phyloP scores from a whole-genome alignment of 257 asterid genomes.

The Solanum gandarillasii region DNA sequence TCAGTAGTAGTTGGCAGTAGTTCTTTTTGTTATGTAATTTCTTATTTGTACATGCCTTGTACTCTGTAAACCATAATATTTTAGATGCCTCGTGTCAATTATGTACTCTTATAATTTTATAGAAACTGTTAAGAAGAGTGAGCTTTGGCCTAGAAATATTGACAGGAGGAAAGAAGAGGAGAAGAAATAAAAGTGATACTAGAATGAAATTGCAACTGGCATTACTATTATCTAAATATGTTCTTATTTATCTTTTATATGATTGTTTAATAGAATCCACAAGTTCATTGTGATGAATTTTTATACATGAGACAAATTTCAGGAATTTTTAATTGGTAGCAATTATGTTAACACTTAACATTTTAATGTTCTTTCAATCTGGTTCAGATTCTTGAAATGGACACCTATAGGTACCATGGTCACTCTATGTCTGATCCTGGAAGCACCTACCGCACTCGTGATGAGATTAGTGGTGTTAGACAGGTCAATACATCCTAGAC shows the following conservation, averaged over 20 bases:
- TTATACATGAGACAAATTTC: background rate
- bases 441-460: conserved; percentile 97
- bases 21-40: background rate
- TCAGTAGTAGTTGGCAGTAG: background rate
- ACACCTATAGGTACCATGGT: conserved; percentile 95
- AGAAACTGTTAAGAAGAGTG: background rate
- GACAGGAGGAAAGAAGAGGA: background rate
- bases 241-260: background rate
- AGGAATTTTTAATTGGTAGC: background rate
- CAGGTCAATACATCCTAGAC: conserved; percentile 39
- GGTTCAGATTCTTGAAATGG: conserved; percentile 97
- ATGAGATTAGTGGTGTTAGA: conserved; percentile 82
- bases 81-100: background rate
- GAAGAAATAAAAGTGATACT: background rate
- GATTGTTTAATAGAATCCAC: background rate
- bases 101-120: background rate
- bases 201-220: background rate
- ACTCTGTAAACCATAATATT: background rate
- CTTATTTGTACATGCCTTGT: background rate
- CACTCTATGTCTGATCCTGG: conserved; percentile 99
- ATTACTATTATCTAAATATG: background rate
- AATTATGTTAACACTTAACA: background rate
- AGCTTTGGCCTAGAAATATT: background rate
- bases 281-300: background rate
- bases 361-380: conserved; percentile 8